A percentile compares a stretch with the other conserved stretches of the same genome.
phyloP scores from a whole-genome alignment of 306 rosid genomes.

The Glycine latifolia region DNA sequence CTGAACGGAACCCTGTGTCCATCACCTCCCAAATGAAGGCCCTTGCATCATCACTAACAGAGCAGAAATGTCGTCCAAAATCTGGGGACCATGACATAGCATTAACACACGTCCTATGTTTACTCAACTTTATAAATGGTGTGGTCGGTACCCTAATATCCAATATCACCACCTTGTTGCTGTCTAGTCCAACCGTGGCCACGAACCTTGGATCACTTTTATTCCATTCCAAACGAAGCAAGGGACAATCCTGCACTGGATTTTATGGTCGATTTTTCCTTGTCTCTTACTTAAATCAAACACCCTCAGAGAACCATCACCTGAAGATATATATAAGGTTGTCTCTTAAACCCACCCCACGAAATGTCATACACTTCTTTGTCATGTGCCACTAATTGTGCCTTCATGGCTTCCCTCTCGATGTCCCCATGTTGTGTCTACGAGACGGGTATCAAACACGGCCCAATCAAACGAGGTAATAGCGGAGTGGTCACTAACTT shows the following conservation, averaged over 20 bases:
- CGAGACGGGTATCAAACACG: slow-evolving; percentile 49
- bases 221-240: slow-evolving; percentile 75
- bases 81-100: slow-evolving; percentile 70
- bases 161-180: slow-evolving; percentile 62
- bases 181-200: slow-evolving; percentile 67
- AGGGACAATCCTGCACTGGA: slow-evolving; percentile 51
- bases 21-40: slow-evolving; percentile 76
- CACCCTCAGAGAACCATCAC: slow-evolving; percentile 73
- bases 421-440: slow-evolving; percentile 78
- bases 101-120: slow-evolving; percentile 66
- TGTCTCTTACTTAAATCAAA: slow-evolving; percentile 69
- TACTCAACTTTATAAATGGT: slow-evolving; percentile 61
- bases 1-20: slow-evolving; percentile 38
- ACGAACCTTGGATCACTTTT: slow-evolving; percentile 70
- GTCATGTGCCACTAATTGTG: slow-evolving; percentile 76
- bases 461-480: slow-evolving; percentile 75
- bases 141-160: slow-evolving; percentile 73
- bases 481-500: slow-evolving; percentile 57
- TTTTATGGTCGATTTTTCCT: slow-evolving; percentile 72
- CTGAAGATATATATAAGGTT: slow-evolving; percentile 2
- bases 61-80: slow-evolving; percentile 61
- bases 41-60: slow-evolving; percentile 67
- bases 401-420: slow-evolving; percentile 62
- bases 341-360: slow-evolving; percentile 63
- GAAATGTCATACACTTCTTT: slow-evolving; percentile 76